These are phyloP conservation scores for Cyamopsis tetragonoloba DNA, from an alignment of 306 rosid species.

Conservation along the genomic window DNA sequence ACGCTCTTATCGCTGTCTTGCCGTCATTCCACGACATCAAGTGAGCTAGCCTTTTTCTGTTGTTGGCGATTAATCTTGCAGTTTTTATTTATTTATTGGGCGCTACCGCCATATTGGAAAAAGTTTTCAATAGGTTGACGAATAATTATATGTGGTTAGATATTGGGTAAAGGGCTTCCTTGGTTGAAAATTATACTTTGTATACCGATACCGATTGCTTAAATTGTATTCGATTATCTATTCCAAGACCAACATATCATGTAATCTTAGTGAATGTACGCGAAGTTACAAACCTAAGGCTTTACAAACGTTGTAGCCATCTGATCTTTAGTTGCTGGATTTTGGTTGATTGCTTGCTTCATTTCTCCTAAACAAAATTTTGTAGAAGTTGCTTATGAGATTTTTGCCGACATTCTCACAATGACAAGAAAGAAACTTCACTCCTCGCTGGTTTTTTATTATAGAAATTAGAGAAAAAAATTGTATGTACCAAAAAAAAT, in stretches of 20 bases:
- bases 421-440: too few relatives aligned
- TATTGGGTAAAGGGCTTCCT: background rate
- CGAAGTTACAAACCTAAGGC: background rate
- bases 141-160: conserved; percentile 19
- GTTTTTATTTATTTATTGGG: conserved; percentile 11
- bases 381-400: conserved; percentile 8
- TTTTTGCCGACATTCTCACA: too few relatives aligned
- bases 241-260: conserved; percentile 9
- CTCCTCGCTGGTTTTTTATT: too few relatives aligned
- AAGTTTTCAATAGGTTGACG: conserved; percentile 12
- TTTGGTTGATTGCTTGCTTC: conserved; percentile 16
- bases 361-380: background rate
- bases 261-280: conserved; percentile 2
- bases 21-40: conserved; percentile 79
- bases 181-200: conserved; percentile 9
- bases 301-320: background rate
- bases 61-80: background rate
- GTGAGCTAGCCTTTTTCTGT: conserved; percentile 38
- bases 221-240: conserved; percentile 9
- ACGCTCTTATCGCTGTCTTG: conserved; percentile 78
- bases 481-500: too few relatives aligned
- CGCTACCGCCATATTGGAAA: conserved; percentile 19
- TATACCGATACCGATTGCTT: conserved; percentile 22
- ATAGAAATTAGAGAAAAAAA: too few relatives aligned
- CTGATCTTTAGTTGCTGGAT: background rate